Evolutionary conservation across 164 flowering plant genomes (phyloP).

Genomic region (Vitis amurensis): DNA sequence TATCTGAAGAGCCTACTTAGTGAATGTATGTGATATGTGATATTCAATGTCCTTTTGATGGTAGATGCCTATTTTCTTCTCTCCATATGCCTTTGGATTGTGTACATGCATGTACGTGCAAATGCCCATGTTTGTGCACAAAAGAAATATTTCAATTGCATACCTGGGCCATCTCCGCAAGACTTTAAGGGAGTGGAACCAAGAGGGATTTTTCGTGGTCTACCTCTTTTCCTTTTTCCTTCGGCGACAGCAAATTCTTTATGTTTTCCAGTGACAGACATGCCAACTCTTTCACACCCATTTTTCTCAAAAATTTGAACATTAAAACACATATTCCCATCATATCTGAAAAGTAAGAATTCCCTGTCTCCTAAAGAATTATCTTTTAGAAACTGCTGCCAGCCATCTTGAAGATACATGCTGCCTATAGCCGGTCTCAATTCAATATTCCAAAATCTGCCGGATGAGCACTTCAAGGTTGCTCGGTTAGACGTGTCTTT

Average conservation of each 20-base stretch:
- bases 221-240: neutral
- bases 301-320: slow-evolving; percentile 16
- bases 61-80: neutral
- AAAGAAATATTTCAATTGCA: neutral
- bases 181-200: neutral
- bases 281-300: slow-evolving; percentile 4
- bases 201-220: neutral
- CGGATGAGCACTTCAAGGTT: slow-evolving; percentile 17
- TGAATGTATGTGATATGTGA: neutral
- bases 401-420: slow-evolving; percentile 19
- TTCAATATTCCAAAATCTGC: slow-evolving; percentile 19
- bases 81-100: neutral
- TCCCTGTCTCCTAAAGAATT: slow-evolving; percentile 12
- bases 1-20: too few species aligned
- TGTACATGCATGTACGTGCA: neutral
- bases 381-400: slow-evolving; percentile 18
- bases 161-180: neutral
- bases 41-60: neutral
- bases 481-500: slow-evolving; percentile 11
- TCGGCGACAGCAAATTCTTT: neutral
- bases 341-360: slow-evolving; percentile 20
- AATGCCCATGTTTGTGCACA: neutral
- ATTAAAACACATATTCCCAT: slow-evolving; percentile 20
- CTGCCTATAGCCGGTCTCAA: neutral
- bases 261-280: neutral